Evolutionary conservation across 2,329 filamentous ascomycete genomes (phyloP), one percentile per base, ranked within the genome.

Genomic region (Paramyrothecium roridum): DNA sequence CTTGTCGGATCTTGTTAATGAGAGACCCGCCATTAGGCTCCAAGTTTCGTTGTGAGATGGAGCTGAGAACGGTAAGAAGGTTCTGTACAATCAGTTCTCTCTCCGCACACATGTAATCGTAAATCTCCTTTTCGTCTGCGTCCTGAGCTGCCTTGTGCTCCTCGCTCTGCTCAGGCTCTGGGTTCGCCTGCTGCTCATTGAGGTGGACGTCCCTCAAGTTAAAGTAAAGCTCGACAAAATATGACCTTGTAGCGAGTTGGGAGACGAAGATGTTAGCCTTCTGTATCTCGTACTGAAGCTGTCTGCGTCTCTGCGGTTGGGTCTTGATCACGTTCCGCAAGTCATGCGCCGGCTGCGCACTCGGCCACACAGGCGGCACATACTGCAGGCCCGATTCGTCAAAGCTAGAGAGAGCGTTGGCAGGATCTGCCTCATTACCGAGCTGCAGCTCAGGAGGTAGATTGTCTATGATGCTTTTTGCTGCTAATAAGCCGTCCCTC

Each of bases 221-320:
- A 70, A 91, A 91, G 73, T 93, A 96, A 60, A 92, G 88, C 69
- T 96, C 91, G 1, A 96, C 90, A 55, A 93, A 85, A 68, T 91
- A 93, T 0, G 90, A 93, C 22, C 92, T 82, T 0, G 91, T 96
- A 2, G 87, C 86, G 11, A 96, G 77, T 64, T 92, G 88, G 7
- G 88, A 93, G 2, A 87, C 85, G 66, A 93, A 91, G 43, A 96
- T 90, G 69, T 96, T 96, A 8, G 91, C 90, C 68, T 96, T 96
- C 69, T 96, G 91, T 30, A 96, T 95, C 72, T 96, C 92, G 61
- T 87, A 91, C 67, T 95, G 90, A 4, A 92, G 69, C 54, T 80
- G 76, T 1, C 83, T 78, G 2, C 83, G 79, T 3, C 78, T 75
- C 23, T 73, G 67, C 1, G 80, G 78, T 23, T 83, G 74, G 20